Base-by-base conservation (phyloP, 371 early-diverging fungal genomes). In the Dinochytrium kinnereticum region DNA sequence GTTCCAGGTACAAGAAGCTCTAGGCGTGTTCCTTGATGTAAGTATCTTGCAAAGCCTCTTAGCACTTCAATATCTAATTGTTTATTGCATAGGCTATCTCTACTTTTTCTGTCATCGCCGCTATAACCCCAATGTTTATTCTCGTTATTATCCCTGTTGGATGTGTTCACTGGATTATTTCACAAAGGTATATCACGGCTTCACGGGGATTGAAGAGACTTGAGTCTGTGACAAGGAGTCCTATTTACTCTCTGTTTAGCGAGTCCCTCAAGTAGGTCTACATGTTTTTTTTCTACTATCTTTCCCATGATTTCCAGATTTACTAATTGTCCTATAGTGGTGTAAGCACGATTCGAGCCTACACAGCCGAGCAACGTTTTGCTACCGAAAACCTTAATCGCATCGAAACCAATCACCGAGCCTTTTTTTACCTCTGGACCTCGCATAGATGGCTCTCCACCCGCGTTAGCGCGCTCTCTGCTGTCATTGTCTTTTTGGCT, bases 391-490 rank as follows among this genome's bases (percentile, higher is more conserved):
- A 15, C 34, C 33, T 75, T 10, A 51, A 67, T 33, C 65, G 83
- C 0, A 78, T 93, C 40, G 80, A 84, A 64, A 34, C 37, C 38
- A 78, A 94, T 80, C 91, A 92, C 77, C 86, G 96, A 17, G 91
- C 96, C 0, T 94, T 90, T 80, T 90, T 93, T 70, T 88, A 90
- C 79, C 82, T 28, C 78, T 94, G 95, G 94, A 89, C 88, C 1
- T 87, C 90, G 44, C 95, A 95, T 84, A 90, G 95, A 57, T 96
- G 96, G 97, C 83, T 96, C 26, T 89, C 87, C 61, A 76, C 91
- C 64, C 91, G 96, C 55, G 87, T 91, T 13, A 94, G 93, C 51
- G 49, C 90, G 0, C 76, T 90, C 7, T 90, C 90, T 26, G 87
- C 94, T 1, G 69, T 89, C 38, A 88, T 95, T 26, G 79, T 92